Evolutionary conservation across 2,329 filamentous ascomycete species (phyloP).

Genomic region (Botrytis pseudocinerea): DNA sequence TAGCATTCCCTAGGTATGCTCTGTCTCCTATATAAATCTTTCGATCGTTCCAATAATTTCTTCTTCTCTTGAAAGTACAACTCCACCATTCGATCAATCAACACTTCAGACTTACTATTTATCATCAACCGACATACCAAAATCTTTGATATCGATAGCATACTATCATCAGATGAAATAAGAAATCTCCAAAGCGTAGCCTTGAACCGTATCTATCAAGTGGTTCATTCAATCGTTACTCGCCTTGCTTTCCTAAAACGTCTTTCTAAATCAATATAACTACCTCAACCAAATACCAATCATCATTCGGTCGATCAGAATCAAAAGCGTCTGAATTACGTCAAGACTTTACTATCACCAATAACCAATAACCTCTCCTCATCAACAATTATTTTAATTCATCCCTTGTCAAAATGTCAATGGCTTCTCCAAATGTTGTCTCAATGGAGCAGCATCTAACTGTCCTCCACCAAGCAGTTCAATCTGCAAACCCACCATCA

Average conservation of each 20-base stretch:
- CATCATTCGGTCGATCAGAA: not conserved
- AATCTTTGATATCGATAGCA: not conserved
- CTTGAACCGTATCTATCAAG: no score
- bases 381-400: no score
- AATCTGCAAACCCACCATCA: not conserved
- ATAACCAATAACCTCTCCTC: not conserved
- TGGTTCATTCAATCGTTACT: not conserved
- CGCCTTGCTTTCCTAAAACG: not conserved
- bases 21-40: not conserved
- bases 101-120: not conserved
- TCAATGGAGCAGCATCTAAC: not conserved
- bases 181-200: no score
- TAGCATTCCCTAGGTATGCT: not conserved
- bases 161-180: not conserved
- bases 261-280: not conserved
- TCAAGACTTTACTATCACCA: not conserved
- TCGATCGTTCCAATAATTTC: not conserved
- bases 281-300: not conserved
- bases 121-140: not conserved
- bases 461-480: not conserved
- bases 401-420: not conserved
- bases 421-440: fast-evolving
- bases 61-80: not conserved
- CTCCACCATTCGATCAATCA: not conserved
- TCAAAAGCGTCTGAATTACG: not conserved